Evolutionary conservation across 129 eudicot species (phyloP).

Genomic region (Saussurea involucrata): DNA sequence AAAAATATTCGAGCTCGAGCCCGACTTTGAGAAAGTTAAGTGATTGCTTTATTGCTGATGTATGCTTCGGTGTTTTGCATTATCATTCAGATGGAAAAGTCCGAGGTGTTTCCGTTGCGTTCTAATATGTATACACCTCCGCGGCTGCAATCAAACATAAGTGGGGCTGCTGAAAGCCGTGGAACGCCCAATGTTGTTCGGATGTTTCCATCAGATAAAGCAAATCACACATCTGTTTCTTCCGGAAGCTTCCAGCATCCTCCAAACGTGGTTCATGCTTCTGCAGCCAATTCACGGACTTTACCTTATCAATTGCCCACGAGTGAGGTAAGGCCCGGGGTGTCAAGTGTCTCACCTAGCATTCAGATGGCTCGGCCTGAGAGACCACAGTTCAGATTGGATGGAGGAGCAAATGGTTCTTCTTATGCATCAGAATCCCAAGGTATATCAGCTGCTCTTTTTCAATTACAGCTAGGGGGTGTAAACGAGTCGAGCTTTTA

Average conservation of each 20-base stretch:
- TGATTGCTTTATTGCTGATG: constrained; percentile 21
- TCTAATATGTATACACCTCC: constrained; percentile 47
- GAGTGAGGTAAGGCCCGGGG: constrained; percentile 69
- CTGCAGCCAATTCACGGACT: constrained; percentile 49
- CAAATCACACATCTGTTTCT: constrained; percentile 36
- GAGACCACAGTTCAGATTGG: constrained; percentile 55
- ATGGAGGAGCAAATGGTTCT: constrained; percentile 71
- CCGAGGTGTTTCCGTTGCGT: constrained; percentile 52
- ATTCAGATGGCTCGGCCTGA: constrained; percentile 48
- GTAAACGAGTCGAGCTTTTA: no score
- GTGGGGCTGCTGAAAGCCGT: constrained; percentile 46
- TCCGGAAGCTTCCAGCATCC: constrained; percentile 52
- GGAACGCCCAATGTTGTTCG: constrained; percentile 33
- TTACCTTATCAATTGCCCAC: constrained; percentile 75
- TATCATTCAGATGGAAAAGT: constrained; percentile 68
- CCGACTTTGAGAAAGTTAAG: no score
- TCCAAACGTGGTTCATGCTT: constrained; percentile 45
- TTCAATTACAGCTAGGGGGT: not conserved
- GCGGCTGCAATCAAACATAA: constrained; percentile 39
- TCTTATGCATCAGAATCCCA: constrained; percentile 50
- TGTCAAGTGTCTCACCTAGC: constrained; percentile 42
- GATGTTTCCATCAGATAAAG: constrained; percentile 50
- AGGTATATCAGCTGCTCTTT: constrained; percentile 39
- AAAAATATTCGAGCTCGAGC: no score
- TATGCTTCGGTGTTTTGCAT: constrained; percentile 1